phyloP scores from a whole-genome alignment of 768 basidiomycete genomes.

The Austroboletus festivus region DNA sequence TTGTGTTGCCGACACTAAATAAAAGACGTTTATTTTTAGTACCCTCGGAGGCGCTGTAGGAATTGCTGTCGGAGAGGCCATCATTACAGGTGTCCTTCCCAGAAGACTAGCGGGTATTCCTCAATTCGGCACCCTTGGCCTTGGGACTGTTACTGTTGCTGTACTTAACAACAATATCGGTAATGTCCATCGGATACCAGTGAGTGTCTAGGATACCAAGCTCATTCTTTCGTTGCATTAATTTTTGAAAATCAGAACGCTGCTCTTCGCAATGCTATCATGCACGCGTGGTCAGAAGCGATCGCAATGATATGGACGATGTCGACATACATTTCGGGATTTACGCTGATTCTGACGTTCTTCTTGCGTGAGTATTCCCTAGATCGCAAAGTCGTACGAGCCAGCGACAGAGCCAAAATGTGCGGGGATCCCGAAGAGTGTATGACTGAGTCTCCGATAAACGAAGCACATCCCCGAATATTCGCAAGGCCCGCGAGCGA shows the following conservation, averaged over 20 bases:
- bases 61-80: constrained; percentile 68
- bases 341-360: constrained; percentile 48
- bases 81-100: constrained; percentile 55
- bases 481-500: no score
- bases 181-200: constrained; percentile 34
- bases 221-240: not conserved
- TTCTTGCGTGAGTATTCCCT: constrained; percentile 62
- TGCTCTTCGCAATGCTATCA: constrained; percentile 43
- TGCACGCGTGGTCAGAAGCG: constrained; percentile 63
- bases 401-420: constrained; percentile 13
- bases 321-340: constrained; percentile 54
- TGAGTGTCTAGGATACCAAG: constrained; percentile 2
- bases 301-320: constrained; percentile 66
- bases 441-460: no score
- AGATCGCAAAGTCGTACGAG: constrained; percentile 46
- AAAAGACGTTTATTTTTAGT: constrained; percentile 33
- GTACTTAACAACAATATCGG: constrained; percentile 47
- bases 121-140: constrained; percentile 23
- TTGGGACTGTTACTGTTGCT: constrained; percentile 40
- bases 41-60: constrained; percentile 76
- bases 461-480: no score
- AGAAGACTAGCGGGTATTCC: constrained; percentile 34
- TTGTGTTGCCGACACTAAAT: not conserved
- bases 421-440: no score
- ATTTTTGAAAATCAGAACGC: constrained; percentile 44